These are phyloP conservation scores for Handroanthus guayacan DNA, from an alignment of 257 asterid species.

Conservation along the genomic window DNA sequence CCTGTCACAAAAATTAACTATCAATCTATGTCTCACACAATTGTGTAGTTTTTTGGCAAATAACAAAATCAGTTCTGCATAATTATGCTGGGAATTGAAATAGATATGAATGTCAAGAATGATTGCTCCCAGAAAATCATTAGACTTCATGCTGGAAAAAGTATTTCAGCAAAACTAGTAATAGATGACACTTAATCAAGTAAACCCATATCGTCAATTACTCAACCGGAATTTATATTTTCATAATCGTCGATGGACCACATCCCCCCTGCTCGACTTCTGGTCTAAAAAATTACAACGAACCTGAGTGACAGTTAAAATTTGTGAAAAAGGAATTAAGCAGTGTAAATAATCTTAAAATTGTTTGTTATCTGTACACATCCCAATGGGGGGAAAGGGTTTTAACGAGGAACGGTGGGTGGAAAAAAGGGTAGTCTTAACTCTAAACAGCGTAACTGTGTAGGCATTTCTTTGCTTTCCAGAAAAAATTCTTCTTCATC, in stretches of 20 bases:
- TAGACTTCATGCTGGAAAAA: background rate
- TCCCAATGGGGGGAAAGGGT: background rate
- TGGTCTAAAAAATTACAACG: background rate
- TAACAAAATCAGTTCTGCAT: background rate
- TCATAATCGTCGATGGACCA: background rate
- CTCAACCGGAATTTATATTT: background rate
- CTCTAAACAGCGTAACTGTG: background rate
- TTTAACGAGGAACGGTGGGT: background rate
- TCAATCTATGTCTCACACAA: slow-evolving; percentile 26
- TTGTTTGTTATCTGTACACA: background rate
- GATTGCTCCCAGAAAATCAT: background rate
- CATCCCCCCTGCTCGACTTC: background rate
- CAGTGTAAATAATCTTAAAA: background rate
- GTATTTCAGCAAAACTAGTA: background rate
- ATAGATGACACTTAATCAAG: background rate
- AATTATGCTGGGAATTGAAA: background rate
- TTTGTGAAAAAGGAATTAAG: background rate
- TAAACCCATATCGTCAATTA: background rate
- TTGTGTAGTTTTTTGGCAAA: background rate
- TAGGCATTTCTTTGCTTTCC: background rate
- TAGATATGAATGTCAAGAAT: background rate
- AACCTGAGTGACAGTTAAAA: background rate
- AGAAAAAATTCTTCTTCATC: background rate
- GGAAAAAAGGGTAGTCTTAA: background rate
- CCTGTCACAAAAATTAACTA: slow-evolving; percentile 51